These are phyloP conservation scores for Phytopythium vexans DNA, from an alignment of 352 stramenopile genomes.

Conservation along the genomic window DNA sequence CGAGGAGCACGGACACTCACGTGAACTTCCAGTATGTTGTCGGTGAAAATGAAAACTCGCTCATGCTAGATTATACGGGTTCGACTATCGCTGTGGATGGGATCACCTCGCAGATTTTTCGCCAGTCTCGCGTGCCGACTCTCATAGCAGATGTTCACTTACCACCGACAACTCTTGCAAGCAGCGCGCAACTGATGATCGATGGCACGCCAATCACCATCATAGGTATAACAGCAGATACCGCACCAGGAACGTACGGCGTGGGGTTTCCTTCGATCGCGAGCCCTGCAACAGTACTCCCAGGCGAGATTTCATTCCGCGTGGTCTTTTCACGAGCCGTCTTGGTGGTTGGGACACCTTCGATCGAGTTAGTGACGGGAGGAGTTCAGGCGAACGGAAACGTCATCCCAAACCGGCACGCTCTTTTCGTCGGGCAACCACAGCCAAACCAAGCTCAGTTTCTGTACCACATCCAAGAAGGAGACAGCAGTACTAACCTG, in stretches of 20 bases:
- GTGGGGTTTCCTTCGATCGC: constrained; percentile 50
- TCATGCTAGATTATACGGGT: constrained; percentile 25
- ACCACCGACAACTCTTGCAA: constrained; percentile 25
- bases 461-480: constrained; percentile 54
- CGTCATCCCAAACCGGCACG: constrained; percentile 42
- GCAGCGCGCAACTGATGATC: constrained; percentile 35
- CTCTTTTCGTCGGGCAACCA: constrained; percentile 41
- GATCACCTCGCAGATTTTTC: constrained; percentile 18
- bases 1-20: constrained; percentile 30
- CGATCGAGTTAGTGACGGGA: constrained; percentile 55
- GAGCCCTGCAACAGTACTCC: constrained; percentile 43
- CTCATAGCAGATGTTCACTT: constrained; percentile 32
- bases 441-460: constrained; percentile 49
- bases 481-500: constrained; percentile 55
- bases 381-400: constrained; percentile 42
- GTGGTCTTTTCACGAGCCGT: constrained; percentile 60
- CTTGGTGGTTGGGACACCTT: constrained; percentile 35
- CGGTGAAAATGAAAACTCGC: constrained; percentile 19
- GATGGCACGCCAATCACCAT: constrained; percentile 43
- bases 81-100: constrained; percentile 23
- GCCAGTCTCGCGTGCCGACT: constrained; percentile 24
- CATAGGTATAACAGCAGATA: constrained; percentile 42
- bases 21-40: constrained; percentile 67
- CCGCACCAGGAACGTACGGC: constrained; percentile 46
- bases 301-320: constrained; percentile 69